These are phyloP conservation scores for Yamadazyma olivae DNA, from an alignment of 805 yeast species.

Conservation along the genomic window DNA sequence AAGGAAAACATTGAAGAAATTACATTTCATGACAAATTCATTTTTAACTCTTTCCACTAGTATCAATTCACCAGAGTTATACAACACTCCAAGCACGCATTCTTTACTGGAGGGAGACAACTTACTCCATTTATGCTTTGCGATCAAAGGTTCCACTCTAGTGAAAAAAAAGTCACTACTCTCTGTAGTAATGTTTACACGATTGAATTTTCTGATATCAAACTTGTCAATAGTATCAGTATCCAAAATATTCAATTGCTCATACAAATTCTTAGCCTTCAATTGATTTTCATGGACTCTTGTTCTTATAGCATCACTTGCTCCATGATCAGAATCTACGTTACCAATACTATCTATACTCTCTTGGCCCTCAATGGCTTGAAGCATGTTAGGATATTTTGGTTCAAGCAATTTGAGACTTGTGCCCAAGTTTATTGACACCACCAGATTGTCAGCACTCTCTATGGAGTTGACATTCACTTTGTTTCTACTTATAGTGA, in stretches of 20 bases:
- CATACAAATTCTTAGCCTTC: constrained; percentile 23
- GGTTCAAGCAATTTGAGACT: constrained; percentile 37
- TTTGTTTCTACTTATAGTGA: constrained; percentile 7
- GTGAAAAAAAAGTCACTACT: constrained; percentile 28
- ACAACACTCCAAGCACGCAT: constrained; percentile 30
- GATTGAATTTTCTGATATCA: constrained; percentile 28
- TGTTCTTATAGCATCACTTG: too few relatives aligned
- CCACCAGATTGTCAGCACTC: constrained; percentile 33
- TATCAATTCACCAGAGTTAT: constrained; percentile 37
- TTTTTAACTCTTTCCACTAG: constrained; percentile 25
- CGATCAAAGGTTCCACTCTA: constrained; percentile 33
- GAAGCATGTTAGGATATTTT: constrained; percentile 30
- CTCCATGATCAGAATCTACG: background rate
- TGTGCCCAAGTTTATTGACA: constrained; percentile 32
- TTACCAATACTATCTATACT: constrained; percentile 6
- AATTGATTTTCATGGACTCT: constrained; percentile 1
- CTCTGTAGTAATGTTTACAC: constrained; percentile 20
- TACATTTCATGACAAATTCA: constrained; percentile 21
- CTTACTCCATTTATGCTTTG: constrained; percentile 34
- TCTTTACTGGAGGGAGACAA: constrained; percentile 20
- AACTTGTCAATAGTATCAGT: constrained; percentile 23
- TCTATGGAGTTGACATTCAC: constrained; percentile 23
- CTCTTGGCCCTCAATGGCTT: constrained; percentile 17
- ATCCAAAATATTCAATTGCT: constrained; percentile 21
- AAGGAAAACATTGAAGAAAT: constrained; percentile 25